Evolutionary conservation across 805 yeast genomes (phyloP), one percentile per base, ranked within the genome.

Genomic region (Wilhelminamyces savonicus): DNA sequence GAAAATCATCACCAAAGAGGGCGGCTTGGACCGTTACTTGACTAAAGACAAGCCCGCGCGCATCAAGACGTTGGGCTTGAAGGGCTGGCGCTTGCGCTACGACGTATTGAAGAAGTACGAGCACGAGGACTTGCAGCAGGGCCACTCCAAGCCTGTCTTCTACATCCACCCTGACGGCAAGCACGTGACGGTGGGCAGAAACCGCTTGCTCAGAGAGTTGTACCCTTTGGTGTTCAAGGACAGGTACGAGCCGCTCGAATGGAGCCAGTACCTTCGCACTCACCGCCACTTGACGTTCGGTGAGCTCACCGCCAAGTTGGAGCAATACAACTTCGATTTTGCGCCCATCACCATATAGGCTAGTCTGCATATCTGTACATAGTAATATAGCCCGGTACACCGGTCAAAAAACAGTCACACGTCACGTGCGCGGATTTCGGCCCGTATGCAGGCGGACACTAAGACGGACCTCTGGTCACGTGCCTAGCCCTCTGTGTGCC

Each of bases 11-110:
- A 81, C 84, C 35, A 84, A 78, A 45, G 97, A 90, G 55, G 98
- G 98, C 38, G 98, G 99, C 4, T 66, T 92, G 33, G 99, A 92
- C 52, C 78, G 78, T 40, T 92, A 92, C 52, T 57, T 92, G 37
- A 70, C 77, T 24, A 92, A 92, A 58, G 94, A 87, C 36, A 85
- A 82, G 43, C 67, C 94, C 5, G 94, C 94, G 3, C 72, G 98
- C 62, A 68, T 85, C 41, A 92, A 92, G 63, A 95, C 92, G 53
- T 63, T 92, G 49, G 98, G 98, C 0, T 81, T 88, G 31, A 67
- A 74, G 34, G 98, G 97, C 20, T 92, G 97, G 97, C 74, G 74
- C 45, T 66, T 92, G 43, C 80, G 90, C 49, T 88, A 81, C 54
- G 73, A 76, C 33, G 77, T 92, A 11, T 54, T 90, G 48, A 59